Percentiles rank a stretch among this genome's conserved stretches.
phyloP scores from a whole-genome alignment of 805 yeast species.

The Wickerhamiella sorbophila region DNA sequence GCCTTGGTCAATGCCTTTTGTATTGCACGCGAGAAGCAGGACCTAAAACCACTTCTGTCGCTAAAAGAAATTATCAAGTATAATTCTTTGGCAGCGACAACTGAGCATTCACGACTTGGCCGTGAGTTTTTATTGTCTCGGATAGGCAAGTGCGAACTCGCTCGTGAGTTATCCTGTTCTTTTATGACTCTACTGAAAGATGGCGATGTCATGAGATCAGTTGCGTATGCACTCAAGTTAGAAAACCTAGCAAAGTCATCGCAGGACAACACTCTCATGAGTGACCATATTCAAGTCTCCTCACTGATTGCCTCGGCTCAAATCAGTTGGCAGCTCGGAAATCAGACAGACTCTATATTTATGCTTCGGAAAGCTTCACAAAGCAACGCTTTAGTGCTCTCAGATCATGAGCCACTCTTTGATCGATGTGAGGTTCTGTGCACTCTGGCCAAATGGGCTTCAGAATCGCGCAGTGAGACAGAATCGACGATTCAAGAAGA shows the following conservation, averaged over 20 bases:
- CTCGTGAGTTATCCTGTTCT: constrained; percentile 6
- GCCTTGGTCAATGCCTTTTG: not conserved
- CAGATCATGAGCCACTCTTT: constrained; percentile 1
- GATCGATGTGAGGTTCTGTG: constrained; percentile 11
- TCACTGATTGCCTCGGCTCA: constrained; percentile 39
- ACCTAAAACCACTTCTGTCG: no score
- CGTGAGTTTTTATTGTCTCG: constrained; percentile 22
- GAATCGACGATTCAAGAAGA: constrained; percentile 41
- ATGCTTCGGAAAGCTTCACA: constrained; percentile 30
- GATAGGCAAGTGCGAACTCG: not conserved
- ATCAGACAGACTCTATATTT: constrained; percentile 40
- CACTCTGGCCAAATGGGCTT: constrained; percentile 44
- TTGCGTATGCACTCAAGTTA: constrained; percentile 17
- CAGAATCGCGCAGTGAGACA: constrained; percentile 55
- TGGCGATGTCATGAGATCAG: constrained; percentile 16
- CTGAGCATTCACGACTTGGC: constrained; percentile 5
- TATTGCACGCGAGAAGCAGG: no score
- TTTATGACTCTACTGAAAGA: constrained; percentile 11
- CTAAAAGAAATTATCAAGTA: no score
- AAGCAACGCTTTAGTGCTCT: constrained; percentile 1
- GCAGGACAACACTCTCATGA: not conserved
- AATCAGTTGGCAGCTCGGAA: constrained; percentile 52
- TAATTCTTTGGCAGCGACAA: not conserved
- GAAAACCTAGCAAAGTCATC: constrained; percentile 5
- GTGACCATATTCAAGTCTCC: not conserved